Evolutionary conservation across 768 basidiomycete genomes (phyloP).

Genomic region (Tephrocybe rancida): DNA sequence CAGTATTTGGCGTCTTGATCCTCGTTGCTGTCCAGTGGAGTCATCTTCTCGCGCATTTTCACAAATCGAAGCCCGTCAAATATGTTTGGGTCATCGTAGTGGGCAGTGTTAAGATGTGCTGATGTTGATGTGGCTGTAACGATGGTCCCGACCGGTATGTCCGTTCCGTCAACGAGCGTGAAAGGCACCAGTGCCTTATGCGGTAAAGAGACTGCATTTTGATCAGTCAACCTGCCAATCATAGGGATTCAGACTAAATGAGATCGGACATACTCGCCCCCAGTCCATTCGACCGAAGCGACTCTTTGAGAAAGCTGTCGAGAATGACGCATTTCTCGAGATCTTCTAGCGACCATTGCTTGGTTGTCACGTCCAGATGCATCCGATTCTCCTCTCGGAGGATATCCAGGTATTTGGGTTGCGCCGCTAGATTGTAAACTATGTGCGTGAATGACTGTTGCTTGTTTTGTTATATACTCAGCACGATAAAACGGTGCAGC

Average conservation of each 20-base stretch:
- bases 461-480: background rate
- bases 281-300: conserved; percentile 29
- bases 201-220: conserved; percentile 26
- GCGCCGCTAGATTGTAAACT: conserved; percentile 27
- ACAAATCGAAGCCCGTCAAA: conserved; percentile 48
- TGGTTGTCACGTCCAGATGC: conserved; percentile 5
- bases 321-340: conserved; percentile 21
- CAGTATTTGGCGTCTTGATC: conserved; percentile 25
- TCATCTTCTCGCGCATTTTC: conserved; percentile 11
- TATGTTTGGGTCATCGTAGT: conserved; percentile 32
- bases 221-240: conserved; percentile 21
- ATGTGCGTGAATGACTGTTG: conserved; percentile 30
- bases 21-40: conserved; percentile 17
- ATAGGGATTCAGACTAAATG: conserved; percentile 1
- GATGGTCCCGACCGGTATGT: conserved; percentile 9
- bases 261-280: conserved; percentile 24
- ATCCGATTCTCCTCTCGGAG: conserved; percentile 37
- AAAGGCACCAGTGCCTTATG: conserved; percentile 18
- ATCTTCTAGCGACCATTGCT: conserved; percentile 6
- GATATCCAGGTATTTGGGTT: conserved; percentile 26
- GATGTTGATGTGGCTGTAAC: conserved; percentile 6
- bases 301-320: conserved; percentile 39
- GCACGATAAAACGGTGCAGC: background rate
- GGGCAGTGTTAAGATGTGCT: conserved; percentile 17
- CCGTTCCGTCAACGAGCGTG: conserved; percentile 10